Conservation (phyloP, 2,329 filamentous ascomycete genomes). For the Monosporascus sp. region DNA sequence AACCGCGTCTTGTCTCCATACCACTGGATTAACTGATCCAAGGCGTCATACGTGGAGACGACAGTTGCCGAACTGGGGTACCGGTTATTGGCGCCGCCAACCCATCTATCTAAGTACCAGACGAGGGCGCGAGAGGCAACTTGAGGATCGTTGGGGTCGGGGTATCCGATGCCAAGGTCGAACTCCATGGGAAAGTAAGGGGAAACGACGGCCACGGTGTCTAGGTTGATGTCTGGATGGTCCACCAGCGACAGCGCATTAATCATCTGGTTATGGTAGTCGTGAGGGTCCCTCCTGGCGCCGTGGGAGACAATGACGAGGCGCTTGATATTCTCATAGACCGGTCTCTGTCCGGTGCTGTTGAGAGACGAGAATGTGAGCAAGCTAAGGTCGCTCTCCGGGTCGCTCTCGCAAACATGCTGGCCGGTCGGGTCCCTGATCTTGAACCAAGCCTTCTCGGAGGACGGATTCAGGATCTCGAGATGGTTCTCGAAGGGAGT, state of each 20-base stretch:
- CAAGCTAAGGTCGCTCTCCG: slow-evolving; percentile 1
- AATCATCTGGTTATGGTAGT: slow-evolving; percentile 2
- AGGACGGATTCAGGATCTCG: background rate
- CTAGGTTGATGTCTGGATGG: background rate
- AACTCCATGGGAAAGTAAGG: slow-evolving; percentile 7
- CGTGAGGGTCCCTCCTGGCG: background rate
- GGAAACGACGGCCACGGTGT: background rate
- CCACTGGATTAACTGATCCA: slow-evolving; percentile 9
- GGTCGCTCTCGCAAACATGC: slow-evolving; percentile 2
- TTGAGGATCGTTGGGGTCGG: background rate
- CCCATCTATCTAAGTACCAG: slow-evolving; percentile 5
- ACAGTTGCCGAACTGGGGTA: slow-evolving; percentile 1
- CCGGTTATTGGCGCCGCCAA: slow-evolving; percentile 6
- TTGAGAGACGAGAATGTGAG: slow-evolving; percentile 2
- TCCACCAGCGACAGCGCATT: background rate
- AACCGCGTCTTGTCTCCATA: slow-evolving; percentile 5
- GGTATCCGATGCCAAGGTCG: slow-evolving; percentile 4
- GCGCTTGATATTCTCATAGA: background rate
- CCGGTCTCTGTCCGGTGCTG: background rate
- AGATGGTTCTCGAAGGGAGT: slow-evolving; percentile 1
- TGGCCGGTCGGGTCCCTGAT: slow-evolving; percentile 2
- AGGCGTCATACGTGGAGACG: slow-evolving; percentile 3
- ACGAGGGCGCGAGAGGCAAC: slow-evolving; percentile 4
- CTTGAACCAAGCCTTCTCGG: slow-evolving; percentile 3
- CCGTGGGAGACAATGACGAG: slow-evolving; percentile 2